These are phyloP conservation scores for Przewalskia tangutica DNA, from an alignment of 257 asterid species.

Conservation along the genomic window DNA sequence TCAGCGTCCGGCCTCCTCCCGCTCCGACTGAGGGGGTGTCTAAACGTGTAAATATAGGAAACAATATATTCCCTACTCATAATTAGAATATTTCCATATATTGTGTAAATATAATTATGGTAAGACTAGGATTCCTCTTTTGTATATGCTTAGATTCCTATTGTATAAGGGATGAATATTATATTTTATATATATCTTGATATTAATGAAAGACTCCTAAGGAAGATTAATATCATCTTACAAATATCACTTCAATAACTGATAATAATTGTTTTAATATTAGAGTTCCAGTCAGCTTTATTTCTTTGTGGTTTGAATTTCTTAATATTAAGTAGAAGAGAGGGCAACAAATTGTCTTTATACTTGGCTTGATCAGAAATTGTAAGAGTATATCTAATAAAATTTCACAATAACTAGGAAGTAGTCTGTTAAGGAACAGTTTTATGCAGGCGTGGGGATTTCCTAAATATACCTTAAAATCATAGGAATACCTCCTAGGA, in stretches of 20 bases:
- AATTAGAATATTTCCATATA: too few species aligned
- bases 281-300: neutral
- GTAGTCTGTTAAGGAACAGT: neutral
- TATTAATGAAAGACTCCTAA: too few species aligned
- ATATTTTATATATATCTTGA: too few species aligned
- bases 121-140: too few species aligned
- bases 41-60: too few species aligned
- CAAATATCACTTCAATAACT: neutral
- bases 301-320: neutral
- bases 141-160: too few species aligned
- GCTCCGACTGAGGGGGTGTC: too few species aligned
- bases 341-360: constrained; percentile 15
- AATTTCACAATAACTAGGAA: neutral
- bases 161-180: too few species aligned
- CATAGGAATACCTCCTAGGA: neutral
- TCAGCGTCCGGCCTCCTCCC: too few species aligned
- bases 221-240: too few species aligned
- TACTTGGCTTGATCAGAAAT: constrained; percentile 3
- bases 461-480: neutral
- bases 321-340: neutral
- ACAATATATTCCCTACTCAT: too few species aligned
- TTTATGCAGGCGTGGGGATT: neutral
- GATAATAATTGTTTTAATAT: neutral
- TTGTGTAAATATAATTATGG: too few species aligned
- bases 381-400: neutral